These are phyloP conservation scores for Immersiella caudata DNA, from an alignment of 495 filamentous ascomycete species.

Conservation along the genomic window DNA sequence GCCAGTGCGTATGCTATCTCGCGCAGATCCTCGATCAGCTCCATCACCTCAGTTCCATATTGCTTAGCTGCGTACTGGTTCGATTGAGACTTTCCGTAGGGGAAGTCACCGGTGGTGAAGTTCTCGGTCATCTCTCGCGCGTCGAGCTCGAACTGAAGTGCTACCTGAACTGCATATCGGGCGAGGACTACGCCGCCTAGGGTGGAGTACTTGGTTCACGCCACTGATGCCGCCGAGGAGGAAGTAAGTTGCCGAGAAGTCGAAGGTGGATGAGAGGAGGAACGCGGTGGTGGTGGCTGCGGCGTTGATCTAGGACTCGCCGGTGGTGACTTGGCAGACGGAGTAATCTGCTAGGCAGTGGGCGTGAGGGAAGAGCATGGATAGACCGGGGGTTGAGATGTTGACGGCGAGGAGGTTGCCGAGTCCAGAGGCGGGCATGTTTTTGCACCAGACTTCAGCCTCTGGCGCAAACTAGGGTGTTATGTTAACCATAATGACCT, in stretches of 20 bases:
- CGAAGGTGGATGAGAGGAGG: constrained; percentile 61
- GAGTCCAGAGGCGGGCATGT: constrained; percentile 48
- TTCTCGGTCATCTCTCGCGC: constrained; percentile 67
- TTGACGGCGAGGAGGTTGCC: constrained; percentile 63
- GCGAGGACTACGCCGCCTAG: constrained; percentile 66
- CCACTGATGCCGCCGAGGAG: constrained; percentile 73
- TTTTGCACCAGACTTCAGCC: constrained; percentile 67
- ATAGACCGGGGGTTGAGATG: constrained; percentile 67
- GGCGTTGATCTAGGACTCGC: constrained; percentile 71
- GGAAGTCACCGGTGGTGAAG: constrained; percentile 68
- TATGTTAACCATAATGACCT: constrained; percentile 1
- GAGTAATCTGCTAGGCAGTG: constrained; percentile 62
- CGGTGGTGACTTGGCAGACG: constrained; percentile 64
- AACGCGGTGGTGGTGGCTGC: constrained; percentile 63
- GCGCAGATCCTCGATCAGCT: constrained; percentile 66
- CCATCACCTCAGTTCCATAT: constrained; percentile 80
- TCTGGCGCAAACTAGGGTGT: constrained; percentile 71
- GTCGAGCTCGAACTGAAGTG: constrained; percentile 75
- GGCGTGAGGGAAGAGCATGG: constrained; percentile 64
- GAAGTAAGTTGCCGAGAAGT: constrained; percentile 70
- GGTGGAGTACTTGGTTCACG: constrained; percentile 64
- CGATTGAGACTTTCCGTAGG: constrained; percentile 58
- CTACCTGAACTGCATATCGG: constrained; percentile 70
- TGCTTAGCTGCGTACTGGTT: constrained; percentile 62
- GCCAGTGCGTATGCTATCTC: constrained; percentile 61